Evolutionary conservation across 768 basidiomycete species (phyloP).

Genomic region (Russula sp.): DNA sequence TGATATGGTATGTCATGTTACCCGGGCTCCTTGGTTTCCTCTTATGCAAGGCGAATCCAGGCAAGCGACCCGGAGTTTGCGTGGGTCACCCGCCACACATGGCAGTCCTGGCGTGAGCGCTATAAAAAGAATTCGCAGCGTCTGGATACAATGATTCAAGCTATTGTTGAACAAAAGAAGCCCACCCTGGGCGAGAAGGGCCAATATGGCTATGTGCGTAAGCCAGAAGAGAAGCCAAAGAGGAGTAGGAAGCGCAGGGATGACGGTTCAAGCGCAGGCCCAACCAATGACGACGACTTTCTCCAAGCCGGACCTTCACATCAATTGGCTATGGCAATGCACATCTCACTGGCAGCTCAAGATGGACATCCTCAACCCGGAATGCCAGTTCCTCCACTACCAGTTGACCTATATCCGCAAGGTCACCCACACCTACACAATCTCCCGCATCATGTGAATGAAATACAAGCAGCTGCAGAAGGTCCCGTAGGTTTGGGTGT

Average conservation of each 20-base stretch:
- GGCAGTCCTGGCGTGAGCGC: conserved; percentile 86
- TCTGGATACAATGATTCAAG: conserved; percentile 55
- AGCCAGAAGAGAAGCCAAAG: conserved; percentile 61
- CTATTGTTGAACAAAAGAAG: conserved; percentile 63
- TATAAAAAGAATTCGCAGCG: conserved; percentile 77
- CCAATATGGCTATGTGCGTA: conserved; percentile 75
- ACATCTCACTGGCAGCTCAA: conserved; percentile 10
- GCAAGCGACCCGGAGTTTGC: conserved; percentile 60
- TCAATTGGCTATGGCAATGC: conserved; percentile 19
- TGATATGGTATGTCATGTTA: conserved; percentile 46
- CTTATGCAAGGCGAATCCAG: conserved; percentile 30
- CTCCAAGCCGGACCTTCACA: conserved; percentile 17
- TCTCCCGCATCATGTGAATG: conserved; percentile 10
- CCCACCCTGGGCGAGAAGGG: conserved; percentile 68
- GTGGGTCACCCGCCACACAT: conserved; percentile 79
- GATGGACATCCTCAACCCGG: conserved; percentile 15
- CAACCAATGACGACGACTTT: conserved; percentile 21
- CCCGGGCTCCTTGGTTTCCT: neutral
- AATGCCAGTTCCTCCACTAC: conserved; percentile 9
- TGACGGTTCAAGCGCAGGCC: neutral
- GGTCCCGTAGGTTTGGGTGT: conserved; percentile 25
- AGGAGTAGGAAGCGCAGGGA: conserved; percentile 25
- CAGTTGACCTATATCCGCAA: conserved; percentile 15
- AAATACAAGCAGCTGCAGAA: conserved; percentile 9
- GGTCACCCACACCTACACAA: conserved; percentile 14